Evolutionary conservation across 768 basidiomycete species (phyloP).

Genomic region (Trametes coccinea): DNA sequence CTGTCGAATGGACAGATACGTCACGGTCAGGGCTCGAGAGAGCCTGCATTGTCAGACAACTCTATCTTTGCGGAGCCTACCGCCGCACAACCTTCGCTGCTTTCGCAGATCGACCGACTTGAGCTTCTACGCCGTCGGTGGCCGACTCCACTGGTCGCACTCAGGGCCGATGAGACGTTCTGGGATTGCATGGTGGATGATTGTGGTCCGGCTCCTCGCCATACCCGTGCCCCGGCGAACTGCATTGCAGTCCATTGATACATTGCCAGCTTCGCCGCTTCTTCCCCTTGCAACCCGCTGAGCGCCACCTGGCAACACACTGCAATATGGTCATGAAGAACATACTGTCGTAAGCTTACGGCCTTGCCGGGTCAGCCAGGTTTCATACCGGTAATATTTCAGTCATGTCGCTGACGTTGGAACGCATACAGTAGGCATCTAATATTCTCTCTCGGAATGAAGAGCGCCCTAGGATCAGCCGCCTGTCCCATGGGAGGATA

Average conservation of each 20-base stretch:
- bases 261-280: constrained; percentile 3
- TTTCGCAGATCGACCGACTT: not conserved
- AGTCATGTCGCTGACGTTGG: not conserved
- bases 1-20: not conserved
- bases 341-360: not conserved
- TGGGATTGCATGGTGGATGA: not conserved
- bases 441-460: not conserved
- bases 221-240: not conserved
- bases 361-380: not conserved
- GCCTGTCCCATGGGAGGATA: not conserved
- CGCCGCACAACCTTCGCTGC: not conserved
- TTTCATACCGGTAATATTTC: no score
- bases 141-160: not conserved
- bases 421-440: not conserved
- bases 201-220: not conserved
- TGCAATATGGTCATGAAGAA: not conserved
- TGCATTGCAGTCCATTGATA: not conserved
- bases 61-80: not conserved
- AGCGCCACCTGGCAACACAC: not conserved
- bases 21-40: not conserved
- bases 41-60: not conserved
- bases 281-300: not conserved
- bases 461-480: not conserved
- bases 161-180: not conserved
- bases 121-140: not conserved